Conservation (phyloP, 352 stramenopile genomes). For the Phytophthora quininea region DNA sequence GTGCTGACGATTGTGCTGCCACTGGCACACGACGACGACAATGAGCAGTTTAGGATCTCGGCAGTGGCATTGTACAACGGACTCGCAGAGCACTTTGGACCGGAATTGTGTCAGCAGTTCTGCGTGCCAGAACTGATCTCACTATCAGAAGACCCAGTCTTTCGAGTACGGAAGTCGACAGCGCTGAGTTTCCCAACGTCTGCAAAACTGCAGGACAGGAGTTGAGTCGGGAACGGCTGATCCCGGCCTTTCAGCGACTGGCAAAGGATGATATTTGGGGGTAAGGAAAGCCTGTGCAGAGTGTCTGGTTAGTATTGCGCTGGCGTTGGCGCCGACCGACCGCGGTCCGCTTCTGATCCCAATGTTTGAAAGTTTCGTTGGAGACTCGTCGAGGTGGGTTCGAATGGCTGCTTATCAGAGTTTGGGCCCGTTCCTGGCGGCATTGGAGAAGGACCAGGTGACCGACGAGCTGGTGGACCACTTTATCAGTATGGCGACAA, state of each 20-base stretch:
- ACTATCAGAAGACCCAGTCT: slow-evolving; percentile 91
- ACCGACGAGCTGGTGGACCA: slow-evolving; percentile 79
- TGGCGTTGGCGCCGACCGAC: slow-evolving; percentile 76
- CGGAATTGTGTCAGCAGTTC: slow-evolving; percentile 93
- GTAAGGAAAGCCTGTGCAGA: slow-evolving; percentile 94
- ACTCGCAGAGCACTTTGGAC: slow-evolving; percentile 85
- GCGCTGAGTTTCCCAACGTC: slow-evolving; percentile 92
- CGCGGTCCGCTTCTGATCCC: slow-evolving; percentile 86
- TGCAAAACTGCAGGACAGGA: slow-evolving; percentile 80
- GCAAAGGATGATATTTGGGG: slow-evolving; percentile 95
- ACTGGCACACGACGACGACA: slow-evolving; percentile 91
- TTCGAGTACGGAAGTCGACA: slow-evolving; percentile 92
- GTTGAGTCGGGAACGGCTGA: slow-evolving; percentile 82
- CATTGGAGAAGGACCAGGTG: slow-evolving; percentile 88
- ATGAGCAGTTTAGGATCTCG: slow-evolving; percentile 94
- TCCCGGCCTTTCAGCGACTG: slow-evolving; percentile 91
- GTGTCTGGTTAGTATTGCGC: slow-evolving; percentile 87
- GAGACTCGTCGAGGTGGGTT: slow-evolving; percentile 93
- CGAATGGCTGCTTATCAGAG: slow-evolving; percentile 95
- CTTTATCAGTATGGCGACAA: slow-evolving; percentile 87
- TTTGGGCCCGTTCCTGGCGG: slow-evolving; percentile 71
- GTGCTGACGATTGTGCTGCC: slow-evolving; percentile 93
- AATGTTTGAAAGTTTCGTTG: slow-evolving; percentile 88
- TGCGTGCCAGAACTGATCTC: slow-evolving; percentile 93
- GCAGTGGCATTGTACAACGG: slow-evolving; percentile 92